These are phyloP conservation scores for Penicillium lividum DNA, from an alignment of 495 filamentous ascomycete species.

Conservation along the genomic window DNA sequence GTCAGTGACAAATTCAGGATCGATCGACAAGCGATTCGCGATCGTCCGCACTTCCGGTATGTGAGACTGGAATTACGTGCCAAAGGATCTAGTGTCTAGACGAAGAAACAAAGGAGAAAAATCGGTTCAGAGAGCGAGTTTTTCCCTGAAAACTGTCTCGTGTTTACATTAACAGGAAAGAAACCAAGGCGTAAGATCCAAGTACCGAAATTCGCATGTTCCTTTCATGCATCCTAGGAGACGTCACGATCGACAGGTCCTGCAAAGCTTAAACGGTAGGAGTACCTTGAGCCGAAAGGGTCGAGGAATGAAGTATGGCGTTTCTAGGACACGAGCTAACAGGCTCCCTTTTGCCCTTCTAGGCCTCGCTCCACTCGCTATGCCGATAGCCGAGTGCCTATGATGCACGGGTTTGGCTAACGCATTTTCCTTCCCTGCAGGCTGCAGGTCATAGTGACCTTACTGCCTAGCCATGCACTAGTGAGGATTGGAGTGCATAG, in stretches of 20 bases:
- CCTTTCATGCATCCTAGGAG: constrained; percentile 19
- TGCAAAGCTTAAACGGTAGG: constrained; percentile 13
- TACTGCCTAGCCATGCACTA: constrained; percentile 17
- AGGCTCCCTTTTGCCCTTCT: constrained; percentile 27
- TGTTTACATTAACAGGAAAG: not conserved
- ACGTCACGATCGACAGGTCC: constrained; percentile 15
- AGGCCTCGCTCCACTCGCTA: constrained; percentile 12
- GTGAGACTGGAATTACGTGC: constrained; percentile 8
- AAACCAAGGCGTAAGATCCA: not conserved
- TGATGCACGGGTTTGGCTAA: constrained; percentile 20
- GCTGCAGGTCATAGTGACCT: constrained; percentile 20
- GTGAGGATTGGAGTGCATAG: not conserved
- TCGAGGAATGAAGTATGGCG: constrained; percentile 23
- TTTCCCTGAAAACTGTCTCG: not conserved
- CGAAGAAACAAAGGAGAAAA: constrained; percentile 9
- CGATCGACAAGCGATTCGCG: constrained; percentile 22
- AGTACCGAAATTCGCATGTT: constrained; percentile 14
- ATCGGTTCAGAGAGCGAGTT: not conserved
- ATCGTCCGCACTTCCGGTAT: constrained; percentile 15
- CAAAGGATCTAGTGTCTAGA: not conserved
- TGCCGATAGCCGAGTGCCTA: constrained; percentile 18
- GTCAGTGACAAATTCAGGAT: constrained; percentile 24
- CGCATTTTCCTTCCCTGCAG: constrained; percentile 29
- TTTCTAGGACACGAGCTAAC: constrained; percentile 22
- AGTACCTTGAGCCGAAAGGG: constrained; percentile 1